Percentiles rank a stretch among this genome's conserved stretches.
Evolutionary conservation across 495 filamentous ascomycete genomes (phyloP).

Genomic region (Aspergillus bridgeri): DNA sequence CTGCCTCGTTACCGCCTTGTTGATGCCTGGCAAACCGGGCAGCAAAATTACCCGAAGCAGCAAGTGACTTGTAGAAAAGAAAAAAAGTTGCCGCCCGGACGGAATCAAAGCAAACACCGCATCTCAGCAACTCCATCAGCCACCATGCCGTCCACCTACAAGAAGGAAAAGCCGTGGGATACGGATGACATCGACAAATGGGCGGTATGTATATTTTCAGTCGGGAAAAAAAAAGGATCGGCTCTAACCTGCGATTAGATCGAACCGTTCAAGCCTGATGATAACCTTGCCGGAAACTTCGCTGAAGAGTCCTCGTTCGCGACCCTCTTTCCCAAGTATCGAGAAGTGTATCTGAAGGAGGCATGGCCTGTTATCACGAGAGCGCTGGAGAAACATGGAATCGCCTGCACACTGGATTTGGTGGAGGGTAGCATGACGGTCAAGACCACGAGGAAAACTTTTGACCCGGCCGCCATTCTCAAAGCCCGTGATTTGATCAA

Average conservation of each 20-base stretch:
- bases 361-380: constrained; percentile 85
- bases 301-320: constrained; percentile 88
- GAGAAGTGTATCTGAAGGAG: constrained; percentile 87
- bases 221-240: background rate
- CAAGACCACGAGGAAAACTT: constrained; percentile 92
- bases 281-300: constrained; percentile 84
- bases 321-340: constrained; percentile 95
- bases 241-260: constrained; percentile 43
- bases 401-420: constrained; percentile 87
- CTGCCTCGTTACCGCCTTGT: constrained; percentile 17
- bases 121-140: constrained; percentile 14
- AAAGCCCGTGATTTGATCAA: constrained; percentile 95
- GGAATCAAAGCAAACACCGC: constrained; percentile 22
- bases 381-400: constrained; percentile 73
- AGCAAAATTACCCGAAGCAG: constrained; percentile 20
- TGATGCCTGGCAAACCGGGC: constrained; percentile 10
- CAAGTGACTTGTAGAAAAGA: constrained; percentile 27
- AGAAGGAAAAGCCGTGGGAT: constrained; percentile 95
- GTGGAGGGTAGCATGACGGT: constrained; percentile 96
- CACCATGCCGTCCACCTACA: constrained; percentile 89
- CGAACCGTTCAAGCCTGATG: constrained; percentile 77
- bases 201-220: constrained; percentile 55
- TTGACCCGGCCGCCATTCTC: constrained; percentile 88
- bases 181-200: constrained; percentile 97
- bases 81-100: constrained; percentile 43